Percentiles rank a stretch among this genome's conserved stretches.
Evolutionary conservation across 148 eudicot genomes (phyloP).

Genomic region (Talinum fruticosum): DNA sequence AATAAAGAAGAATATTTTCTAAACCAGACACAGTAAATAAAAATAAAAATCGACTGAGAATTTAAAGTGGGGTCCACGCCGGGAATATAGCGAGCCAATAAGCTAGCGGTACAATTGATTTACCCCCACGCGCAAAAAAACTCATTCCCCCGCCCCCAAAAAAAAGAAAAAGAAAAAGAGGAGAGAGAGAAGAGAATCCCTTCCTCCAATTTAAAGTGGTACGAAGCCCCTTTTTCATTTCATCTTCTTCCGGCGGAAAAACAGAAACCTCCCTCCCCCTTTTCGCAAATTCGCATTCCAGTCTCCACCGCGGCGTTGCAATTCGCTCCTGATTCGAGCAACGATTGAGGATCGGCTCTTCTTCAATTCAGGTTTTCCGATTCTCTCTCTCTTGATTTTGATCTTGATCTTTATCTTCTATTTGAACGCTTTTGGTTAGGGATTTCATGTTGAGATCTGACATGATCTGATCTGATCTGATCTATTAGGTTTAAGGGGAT

Average conservation of each 20-base stretch:
- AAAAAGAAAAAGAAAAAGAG: background rate
- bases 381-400: background rate
- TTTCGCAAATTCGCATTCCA: background rate
- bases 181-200: background rate
- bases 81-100: background rate
- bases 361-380: background rate
- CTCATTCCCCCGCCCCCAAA: background rate
- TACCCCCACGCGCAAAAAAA: background rate
- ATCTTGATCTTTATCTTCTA: too few relatives aligned
- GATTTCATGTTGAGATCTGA: conserved; percentile 4
- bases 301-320: background rate
- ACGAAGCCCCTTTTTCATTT: background rate
- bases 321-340: background rate
- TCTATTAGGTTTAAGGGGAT: conserved; percentile 13
- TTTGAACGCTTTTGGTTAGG: background rate
- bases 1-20: too few relatives aligned
- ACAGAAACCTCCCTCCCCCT: background rate
- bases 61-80: background rate
- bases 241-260: conserved; percentile 7
- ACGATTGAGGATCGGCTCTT: background rate
- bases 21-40: too few relatives aligned
- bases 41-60: background rate
- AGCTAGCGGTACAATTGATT: background rate
- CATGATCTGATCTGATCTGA: background rate
- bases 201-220: conserved; percentile 12